A percentile compares a stretch with the other conserved stretches of the same genome.
Evolutionary conservation across 2,329 filamentous ascomycete genomes (phyloP).

Genomic region (Cercospora zeae-maydis): DNA sequence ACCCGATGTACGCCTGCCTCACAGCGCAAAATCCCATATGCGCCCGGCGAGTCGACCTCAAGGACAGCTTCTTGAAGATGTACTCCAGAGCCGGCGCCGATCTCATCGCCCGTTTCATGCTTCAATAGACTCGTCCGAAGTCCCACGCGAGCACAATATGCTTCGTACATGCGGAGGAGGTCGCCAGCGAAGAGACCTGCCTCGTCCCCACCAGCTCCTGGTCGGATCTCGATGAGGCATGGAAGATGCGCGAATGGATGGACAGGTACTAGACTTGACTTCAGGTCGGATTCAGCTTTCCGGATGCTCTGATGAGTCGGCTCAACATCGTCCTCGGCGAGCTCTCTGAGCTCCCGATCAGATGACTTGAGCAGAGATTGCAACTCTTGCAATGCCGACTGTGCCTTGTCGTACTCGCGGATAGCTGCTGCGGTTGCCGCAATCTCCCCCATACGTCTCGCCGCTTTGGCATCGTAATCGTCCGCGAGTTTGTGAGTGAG

Average conservation of each 20-base stretch:
- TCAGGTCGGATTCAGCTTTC: slow-evolving; percentile 63
- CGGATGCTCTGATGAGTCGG: slow-evolving; percentile 61
- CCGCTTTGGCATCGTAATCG: slow-evolving; percentile 54
- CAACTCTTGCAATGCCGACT: slow-evolving; percentile 64
- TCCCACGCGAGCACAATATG: slow-evolving; percentile 67
- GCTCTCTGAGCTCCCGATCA: slow-evolving; percentile 56
- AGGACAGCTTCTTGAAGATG: slow-evolving; percentile 84
- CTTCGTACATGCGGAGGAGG: slow-evolving; percentile 83
- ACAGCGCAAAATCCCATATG: slow-evolving; percentile 76
- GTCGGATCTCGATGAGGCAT: slow-evolving; percentile 86
- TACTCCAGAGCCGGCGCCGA: slow-evolving; percentile 55
- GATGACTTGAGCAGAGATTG: slow-evolving; percentile 62
- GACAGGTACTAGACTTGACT: slow-evolving; percentile 73
- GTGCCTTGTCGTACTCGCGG: slow-evolving; percentile 56
- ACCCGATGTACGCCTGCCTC: slow-evolving; percentile 95
- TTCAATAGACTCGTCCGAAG: slow-evolving; percentile 69
- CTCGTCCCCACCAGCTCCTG: slow-evolving; percentile 87
- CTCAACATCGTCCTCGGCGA: slow-evolving; percentile 67
- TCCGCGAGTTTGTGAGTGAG: slow-evolving; percentile 52
- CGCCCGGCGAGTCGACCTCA: slow-evolving; percentile 70
- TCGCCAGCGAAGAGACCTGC: slow-evolving; percentile 86
- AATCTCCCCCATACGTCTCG: slow-evolving; percentile 58
- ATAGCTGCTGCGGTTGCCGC: slow-evolving; percentile 51
- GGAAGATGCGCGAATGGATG: slow-evolving; percentile 88
- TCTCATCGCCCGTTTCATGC: slow-evolving; percentile 69